Percentiles rank a stretch among this genome's conserved stretches.
Conservation (phyloP, 345 rosid species). For the Mangifera indica region DNA sequence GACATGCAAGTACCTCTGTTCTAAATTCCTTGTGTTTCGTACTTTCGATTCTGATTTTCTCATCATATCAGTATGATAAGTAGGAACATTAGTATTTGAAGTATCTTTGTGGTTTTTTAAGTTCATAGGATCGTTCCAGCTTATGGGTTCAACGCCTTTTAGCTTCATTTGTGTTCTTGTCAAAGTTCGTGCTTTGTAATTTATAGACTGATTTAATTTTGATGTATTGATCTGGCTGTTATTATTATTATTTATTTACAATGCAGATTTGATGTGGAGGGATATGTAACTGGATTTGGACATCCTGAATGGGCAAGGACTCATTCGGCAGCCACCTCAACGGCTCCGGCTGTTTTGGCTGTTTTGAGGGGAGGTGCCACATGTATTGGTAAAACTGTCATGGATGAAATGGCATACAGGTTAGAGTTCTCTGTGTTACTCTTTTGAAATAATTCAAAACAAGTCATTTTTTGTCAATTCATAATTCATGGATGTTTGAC, state of each 20-base stretch:
- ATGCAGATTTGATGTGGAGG: conserved; percentile 81
- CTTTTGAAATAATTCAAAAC: too few species aligned
- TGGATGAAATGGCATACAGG: conserved; percentile 99
- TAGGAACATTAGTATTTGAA: neutral
- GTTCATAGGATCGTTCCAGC: conserved; percentile 9
- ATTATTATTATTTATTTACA: too few species aligned
- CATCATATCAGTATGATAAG: neutral
- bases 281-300: conserved; percentile 82
- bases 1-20: conserved; percentile 57
- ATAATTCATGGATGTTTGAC: neutral
- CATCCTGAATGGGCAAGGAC: conserved; percentile 93
- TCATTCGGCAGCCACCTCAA: conserved; percentile 63
- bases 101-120: neutral
- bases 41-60: neutral
- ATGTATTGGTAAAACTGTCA: conserved; percentile 63
- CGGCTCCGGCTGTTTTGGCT: conserved; percentile 67
- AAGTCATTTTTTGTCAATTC: neutral
- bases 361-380: conserved; percentile 71
- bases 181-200: too few species aligned
- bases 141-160: conserved; percentile 2
- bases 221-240: neutral
- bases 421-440: conserved; percentile 11
- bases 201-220: too few species aligned
- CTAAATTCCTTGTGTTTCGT: neutral
- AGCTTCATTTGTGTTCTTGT: too few species aligned